Conservation (phyloP, 129 eudicot genomes). For the Rutidosis leptorrhynchoides region DNA sequence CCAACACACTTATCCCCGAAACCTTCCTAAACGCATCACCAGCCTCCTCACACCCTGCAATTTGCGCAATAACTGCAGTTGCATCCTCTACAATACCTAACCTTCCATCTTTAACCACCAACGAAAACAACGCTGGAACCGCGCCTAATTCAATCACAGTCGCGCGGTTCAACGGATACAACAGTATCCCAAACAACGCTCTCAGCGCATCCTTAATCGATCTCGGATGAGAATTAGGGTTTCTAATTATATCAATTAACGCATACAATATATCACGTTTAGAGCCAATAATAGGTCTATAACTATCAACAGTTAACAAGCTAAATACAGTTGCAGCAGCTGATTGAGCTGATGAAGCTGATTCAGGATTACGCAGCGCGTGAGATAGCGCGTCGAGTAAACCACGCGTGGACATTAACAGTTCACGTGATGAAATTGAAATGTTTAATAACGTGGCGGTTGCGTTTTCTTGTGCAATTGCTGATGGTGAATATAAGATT, state of each 20-base stretch:
- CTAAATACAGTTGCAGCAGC: constrained; percentile 73
- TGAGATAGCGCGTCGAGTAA: constrained; percentile 85
- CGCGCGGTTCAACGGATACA: constrained; percentile 55
- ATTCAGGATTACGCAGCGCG: constrained; percentile 61
- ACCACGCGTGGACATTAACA: constrained; percentile 68
- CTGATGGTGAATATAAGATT: constrained; percentile 56
- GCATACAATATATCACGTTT: constrained; percentile 81
- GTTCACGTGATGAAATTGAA: constrained; percentile 61
- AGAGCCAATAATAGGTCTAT: constrained; percentile 67
- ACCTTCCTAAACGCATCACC: constrained; percentile 59
- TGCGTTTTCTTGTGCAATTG: constrained; percentile 63
- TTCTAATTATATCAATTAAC: constrained; percentile 50
- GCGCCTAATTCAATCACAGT: constrained; percentile 71
- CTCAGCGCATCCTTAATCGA: constrained; percentile 66
- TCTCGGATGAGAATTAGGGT: constrained; percentile 41
- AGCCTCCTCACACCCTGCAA: constrained; percentile 78
- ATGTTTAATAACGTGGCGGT: constrained; percentile 73
- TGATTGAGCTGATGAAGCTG: constrained; percentile 59
- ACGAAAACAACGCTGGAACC: constrained; percentile 59
- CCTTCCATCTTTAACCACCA: constrained; percentile 68
- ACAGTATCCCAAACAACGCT: constrained; percentile 68
- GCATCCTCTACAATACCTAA: constrained; percentile 85
- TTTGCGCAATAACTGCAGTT: constrained; percentile 81
- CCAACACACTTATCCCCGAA: constrained; percentile 64
- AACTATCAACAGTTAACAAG: constrained; percentile 49